Percentiles rank a stretch among this genome's conserved stretches.
These are phyloP conservation scores for Epithele typhae DNA, from an alignment of 768 basidiomycete genomes.

Conservation along the genomic window DNA sequence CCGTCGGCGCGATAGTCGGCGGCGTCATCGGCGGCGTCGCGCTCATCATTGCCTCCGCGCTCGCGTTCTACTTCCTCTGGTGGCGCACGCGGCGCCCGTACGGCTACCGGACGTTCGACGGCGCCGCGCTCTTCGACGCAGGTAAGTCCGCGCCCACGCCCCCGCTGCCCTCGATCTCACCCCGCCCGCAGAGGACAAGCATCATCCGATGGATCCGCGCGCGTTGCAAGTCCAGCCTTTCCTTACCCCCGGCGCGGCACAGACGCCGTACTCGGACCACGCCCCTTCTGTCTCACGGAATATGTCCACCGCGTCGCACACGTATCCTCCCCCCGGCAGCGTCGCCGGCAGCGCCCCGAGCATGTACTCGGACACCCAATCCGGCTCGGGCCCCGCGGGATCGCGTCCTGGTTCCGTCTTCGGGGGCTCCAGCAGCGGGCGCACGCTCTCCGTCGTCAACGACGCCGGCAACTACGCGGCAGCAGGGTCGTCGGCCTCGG, in stretches of 20 bases:
- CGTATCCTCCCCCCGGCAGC: conserved; percentile 7
- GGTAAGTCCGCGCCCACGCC: background rate
- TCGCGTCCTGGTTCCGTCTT: too few relatives aligned
- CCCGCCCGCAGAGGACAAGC: conserved; percentile 4
- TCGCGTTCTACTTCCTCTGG: conserved; percentile 13
- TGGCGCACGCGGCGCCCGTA: conserved; percentile 7
- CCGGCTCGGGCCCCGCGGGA: background rate
- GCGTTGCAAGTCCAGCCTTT: conserved; percentile 5
- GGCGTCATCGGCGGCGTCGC: conserved; percentile 14
- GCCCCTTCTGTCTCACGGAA: too few relatives aligned
- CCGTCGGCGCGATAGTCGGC: conserved; percentile 16
- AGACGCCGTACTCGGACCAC: background rate
- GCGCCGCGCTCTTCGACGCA: conserved; percentile 3
- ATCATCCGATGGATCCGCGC: background rate
- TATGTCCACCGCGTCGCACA: background rate
- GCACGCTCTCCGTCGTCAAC: conserved; percentile 12
- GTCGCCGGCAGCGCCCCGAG: background rate
- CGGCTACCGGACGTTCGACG: conserved; percentile 5
- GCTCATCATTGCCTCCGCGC: conserved; percentile 6
- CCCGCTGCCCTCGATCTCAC: background rate
- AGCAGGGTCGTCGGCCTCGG: too few relatives aligned
- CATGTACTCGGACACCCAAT: too few relatives aligned
- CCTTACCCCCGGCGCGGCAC: conserved; percentile 1
- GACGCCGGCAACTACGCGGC: background rate
- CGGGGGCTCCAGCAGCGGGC: conserved; percentile 1